Evolutionary conservation across 1,139 yeast genomes (phyloP), one percentile per base, ranked within the genome.

Genomic region (Pichia sp.): DNA sequence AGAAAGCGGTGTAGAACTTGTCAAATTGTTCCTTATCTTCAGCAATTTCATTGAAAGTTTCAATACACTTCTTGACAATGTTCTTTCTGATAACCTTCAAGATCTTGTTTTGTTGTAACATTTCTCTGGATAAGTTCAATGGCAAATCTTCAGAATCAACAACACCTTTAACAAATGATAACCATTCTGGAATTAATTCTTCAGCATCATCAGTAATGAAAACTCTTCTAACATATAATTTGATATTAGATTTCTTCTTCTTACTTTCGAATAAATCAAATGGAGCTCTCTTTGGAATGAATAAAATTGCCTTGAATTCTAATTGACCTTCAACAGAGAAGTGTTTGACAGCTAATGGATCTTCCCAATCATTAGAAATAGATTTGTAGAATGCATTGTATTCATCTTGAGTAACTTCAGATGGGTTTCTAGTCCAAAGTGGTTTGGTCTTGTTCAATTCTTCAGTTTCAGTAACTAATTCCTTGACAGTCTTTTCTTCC

Each of bases 281-380:
- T 69, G 99, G 98, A 60, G 99, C 97, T 75, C 98, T 88, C 78
- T 85, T 88, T 70, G 99, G 99, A 70, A 93, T 79, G 66, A 86
- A 93, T 61, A 93, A 77, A 63, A 93, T 91, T 52, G 98, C 97
- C 75, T 84, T 88, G 80, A 93, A 93, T 74, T 93, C 99, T 62
- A 93, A 81, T 76, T 93, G 98, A 79, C 99, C 99, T 75, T 93
- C 99, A 65, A 93, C 99, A 43, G 96, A 86, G 76, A 93, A 93
- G 74, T 93, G 99, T 80, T 93, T 93, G 58, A 91, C 97, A 55
- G 97, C 97, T 67, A 91, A 80, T 71, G 96, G 99, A 67, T 91
- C 98, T 75, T 91, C 98, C 98, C 98, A 93, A 71, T 93, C 99
- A 71, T 93, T 93, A 45, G 98, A 89, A 62, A 93, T 91, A 41